Evolutionary conservation across 306 rosid species (phyloP), one percentile per base, ranked within the genome.

Genomic region (Amphicarpaea edgeworthii): DNA sequence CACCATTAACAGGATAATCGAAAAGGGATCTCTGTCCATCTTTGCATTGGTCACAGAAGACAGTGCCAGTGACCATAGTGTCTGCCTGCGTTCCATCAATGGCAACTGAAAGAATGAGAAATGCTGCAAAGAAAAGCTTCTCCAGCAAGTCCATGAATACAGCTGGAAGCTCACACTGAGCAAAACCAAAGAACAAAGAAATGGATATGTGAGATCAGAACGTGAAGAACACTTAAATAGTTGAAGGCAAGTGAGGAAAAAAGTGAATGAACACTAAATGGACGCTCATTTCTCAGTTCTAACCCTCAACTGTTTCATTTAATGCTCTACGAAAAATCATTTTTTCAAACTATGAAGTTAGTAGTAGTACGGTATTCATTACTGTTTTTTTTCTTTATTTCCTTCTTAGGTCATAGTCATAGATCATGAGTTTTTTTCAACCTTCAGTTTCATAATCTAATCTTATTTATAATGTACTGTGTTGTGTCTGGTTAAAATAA

Each of bases 41-140:
- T 77, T 91, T 94, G 91, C 98, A 94, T 72, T 94, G 97, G 72
- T 94, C 98, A 75, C 98, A 94, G 69, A 83, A 86, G 86, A 94
- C 98, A 7, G 89, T 87, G 68, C 98, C 97, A 14, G 87, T 85
- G 82, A 94, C 88, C 85, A 73, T 46, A 19, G 96, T 81, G 55
- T 85, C 86, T 60, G 87, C 97, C 16, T 20, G 69, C 24, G 80
- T 78, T 82, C 73, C 90, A 82, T 85, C 42, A 70, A 83, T 80
- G 85, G 82, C 81, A 5, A 81, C 46, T n/a, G 81, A 72, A 45
- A 81, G 74, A 83, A 90, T 63, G 40, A 90, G 79, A 75, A 82
- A 3, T 59, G 81, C 72, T 5, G 68, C 66, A 41, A 89, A 45
- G 14, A 90, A 64, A 62, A 85, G 83, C 54, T 83, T 83, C 69